Evolutionary conservation across 176 grass and related monocot genomes (phyloP).

Genomic region (Rhynchospora breviuscula): DNA sequence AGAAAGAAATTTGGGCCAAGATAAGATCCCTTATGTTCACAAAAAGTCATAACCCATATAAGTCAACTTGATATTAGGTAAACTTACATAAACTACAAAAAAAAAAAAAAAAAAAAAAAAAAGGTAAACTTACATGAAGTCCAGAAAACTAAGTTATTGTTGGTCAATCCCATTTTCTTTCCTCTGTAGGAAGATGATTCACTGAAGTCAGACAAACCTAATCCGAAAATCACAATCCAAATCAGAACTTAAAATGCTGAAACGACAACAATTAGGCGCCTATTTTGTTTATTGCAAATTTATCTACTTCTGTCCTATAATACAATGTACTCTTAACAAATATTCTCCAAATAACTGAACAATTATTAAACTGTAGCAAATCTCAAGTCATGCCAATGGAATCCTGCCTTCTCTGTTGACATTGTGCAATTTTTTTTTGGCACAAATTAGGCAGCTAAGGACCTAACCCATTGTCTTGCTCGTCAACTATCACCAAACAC

Average conservation of each 20-base stretch:
- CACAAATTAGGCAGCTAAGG: conserved; percentile 20
- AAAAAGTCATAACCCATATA: background rate
- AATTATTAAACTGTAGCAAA: background rate
- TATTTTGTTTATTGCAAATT: background rate
- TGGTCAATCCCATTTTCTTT: background rate
- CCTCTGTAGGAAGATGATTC: background rate
- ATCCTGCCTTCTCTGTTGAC: conserved; percentile 26
- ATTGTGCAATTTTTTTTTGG: conserved; percentile 16
- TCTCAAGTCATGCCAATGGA: conserved; percentile 13
- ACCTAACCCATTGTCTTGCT: conserved; percentile 24
- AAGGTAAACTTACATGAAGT: background rate
- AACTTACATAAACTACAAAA: too few species aligned
- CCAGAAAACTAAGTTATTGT: background rate
- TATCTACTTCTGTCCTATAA: conserved; percentile 11
- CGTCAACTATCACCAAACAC: conserved; percentile 10
- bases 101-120: too few species aligned
- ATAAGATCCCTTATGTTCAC: background rate
- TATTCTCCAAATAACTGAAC: background rate
- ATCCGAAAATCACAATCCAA: conserved; percentile 10
- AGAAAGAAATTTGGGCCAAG: background rate
- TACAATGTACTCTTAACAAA: conserved; percentile 9
- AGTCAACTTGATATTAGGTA: background rate
- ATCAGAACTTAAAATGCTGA: background rate
- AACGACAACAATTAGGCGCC: background rate
- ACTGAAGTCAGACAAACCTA: background rate